A percentile compares a stretch with the other conserved stretches of the same genome.
Evolutionary conservation across 805 yeast genomes (phyloP).

Genomic region (Saccharomycopsis fermentans): DNA sequence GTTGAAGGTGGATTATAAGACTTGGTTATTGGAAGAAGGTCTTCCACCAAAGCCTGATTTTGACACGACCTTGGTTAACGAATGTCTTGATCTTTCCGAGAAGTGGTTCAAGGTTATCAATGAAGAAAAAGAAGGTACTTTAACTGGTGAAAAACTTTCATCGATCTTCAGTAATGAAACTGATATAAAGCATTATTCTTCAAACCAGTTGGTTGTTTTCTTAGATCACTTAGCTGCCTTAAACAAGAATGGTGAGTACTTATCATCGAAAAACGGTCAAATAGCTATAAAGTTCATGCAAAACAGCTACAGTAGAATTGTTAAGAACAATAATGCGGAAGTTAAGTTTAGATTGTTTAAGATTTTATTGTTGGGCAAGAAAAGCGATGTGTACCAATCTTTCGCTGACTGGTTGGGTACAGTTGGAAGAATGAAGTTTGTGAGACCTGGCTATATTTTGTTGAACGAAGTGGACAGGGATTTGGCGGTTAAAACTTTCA

Average conservation of each 20-base stretch:
- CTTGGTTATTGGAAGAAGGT: slow-evolving; percentile 76
- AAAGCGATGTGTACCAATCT: slow-evolving; percentile 35
- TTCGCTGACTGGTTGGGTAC: slow-evolving; percentile 82
- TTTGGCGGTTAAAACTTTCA: slow-evolving; percentile 58
- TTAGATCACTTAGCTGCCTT: slow-evolving; percentile 54
- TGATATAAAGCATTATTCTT: slow-evolving; percentile 50
- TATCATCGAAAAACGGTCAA: slow-evolving; percentile 28
- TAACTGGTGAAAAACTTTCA: slow-evolving; percentile 20
- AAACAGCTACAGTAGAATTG: slow-evolving; percentile 33
- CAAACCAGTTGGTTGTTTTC: slow-evolving; percentile 74
- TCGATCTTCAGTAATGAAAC: slow-evolving; percentile 29
- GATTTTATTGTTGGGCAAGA: slow-evolving; percentile 48
- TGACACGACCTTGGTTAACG: slow-evolving; percentile 68
- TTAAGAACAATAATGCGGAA: slow-evolving; percentile 62
- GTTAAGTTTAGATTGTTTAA: slow-evolving; percentile 70
- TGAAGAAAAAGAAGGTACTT: slow-evolving; percentile 14
- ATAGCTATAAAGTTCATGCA: slow-evolving; percentile 26
- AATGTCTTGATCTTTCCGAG: slow-evolving; percentile 54
- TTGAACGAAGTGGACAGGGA: slow-evolving; percentile 53
- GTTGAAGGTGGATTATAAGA: slow-evolving; percentile 79
- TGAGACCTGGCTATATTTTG: slow-evolving; percentile 71
- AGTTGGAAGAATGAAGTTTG: slow-evolving; percentile 92
- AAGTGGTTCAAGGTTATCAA: slow-evolving; percentile 45
- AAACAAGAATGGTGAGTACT: slow-evolving; percentile 35
- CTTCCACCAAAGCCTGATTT: slow-evolving; percentile 83